phyloP scores from a whole-genome alignment of 257 asterid genomes.

The Lycium ferocissimum region DNA sequence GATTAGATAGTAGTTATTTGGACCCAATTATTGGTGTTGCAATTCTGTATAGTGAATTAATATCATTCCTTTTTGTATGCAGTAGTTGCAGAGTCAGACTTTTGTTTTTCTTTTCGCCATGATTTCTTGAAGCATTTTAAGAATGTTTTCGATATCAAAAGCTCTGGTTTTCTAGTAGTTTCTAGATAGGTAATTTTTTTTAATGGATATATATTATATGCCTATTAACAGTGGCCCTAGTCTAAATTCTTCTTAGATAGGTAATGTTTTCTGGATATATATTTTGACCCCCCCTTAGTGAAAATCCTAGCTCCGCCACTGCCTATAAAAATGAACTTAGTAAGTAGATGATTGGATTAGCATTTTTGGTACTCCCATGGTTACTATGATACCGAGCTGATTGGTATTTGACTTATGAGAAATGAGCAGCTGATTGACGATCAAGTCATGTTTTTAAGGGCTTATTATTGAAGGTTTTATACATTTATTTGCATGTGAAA shows the following conservation, averaged over 20 bases:
- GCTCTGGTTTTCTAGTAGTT: not conserved
- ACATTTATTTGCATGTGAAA: slow-evolving; percentile 5
- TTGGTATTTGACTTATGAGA: not conserved
- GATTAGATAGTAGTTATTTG: too few relatives aligned
- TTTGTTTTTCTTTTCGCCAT: not conserved
- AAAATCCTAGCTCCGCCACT: too few relatives aligned
- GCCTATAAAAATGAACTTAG: not conserved
- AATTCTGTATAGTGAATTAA: too few relatives aligned
- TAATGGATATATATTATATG: too few relatives aligned
- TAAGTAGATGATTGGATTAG: not conserved
- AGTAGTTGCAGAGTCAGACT: not conserved
- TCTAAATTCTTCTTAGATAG: too few relatives aligned
- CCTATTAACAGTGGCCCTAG: too few relatives aligned
- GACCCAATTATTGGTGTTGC: too few relatives aligned
- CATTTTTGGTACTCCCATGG: not conserved
- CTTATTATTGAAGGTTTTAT: not conserved
- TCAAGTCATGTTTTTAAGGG: slow-evolving; percentile 2
- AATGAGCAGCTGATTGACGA: slow-evolving; percentile 2
- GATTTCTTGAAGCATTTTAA: not conserved
- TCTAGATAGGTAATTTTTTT: too few relatives aligned
- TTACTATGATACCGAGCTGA: not conserved
- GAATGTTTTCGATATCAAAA: not conserved
- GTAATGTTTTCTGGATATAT: too few relatives aligned
- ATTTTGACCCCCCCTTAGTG: too few relatives aligned
- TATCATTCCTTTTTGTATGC: not conserved